These are phyloP conservation scores for Trichoderma sp. DNA, from an alignment of 2,329 filamentous ascomycete genomes.

Conservation along the genomic window DNA sequence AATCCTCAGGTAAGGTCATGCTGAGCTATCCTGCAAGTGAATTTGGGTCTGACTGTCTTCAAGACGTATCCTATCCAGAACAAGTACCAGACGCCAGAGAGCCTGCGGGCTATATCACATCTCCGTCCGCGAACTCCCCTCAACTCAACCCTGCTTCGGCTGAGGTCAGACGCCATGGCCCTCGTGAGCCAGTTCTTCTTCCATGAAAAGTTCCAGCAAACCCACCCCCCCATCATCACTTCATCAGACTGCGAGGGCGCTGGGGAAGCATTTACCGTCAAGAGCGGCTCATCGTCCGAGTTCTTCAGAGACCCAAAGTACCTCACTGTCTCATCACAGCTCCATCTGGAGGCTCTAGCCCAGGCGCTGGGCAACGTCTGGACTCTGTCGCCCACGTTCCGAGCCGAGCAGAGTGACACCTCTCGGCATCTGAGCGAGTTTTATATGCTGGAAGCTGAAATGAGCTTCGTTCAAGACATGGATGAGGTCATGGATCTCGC, in stretches of 20 bases:
- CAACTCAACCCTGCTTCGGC: conserved; percentile 76
- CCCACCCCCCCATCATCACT: conserved; percentile 90
- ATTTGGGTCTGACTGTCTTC: conserved; percentile 31
- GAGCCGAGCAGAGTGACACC: conserved; percentile 91
- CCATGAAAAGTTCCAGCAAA: conserved; percentile 71
- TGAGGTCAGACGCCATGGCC: conserved; percentile 79
- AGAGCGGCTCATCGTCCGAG: conserved; percentile 45
- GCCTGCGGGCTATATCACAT: conserved; percentile 84
- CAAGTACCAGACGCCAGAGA: conserved; percentile 91
- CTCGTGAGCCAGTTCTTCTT: conserved; percentile 76
- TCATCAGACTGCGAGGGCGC: conserved; percentile 97
- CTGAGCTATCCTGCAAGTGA: not conserved
- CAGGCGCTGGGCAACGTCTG: conserved; percentile 89
- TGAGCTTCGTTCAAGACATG: conserved; percentile 74
- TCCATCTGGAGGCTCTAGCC: conserved; percentile 90
- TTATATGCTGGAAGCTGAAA: conserved; percentile 96
- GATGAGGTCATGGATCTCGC: conserved; percentile 74
- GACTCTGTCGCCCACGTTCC: conserved; percentile 90
- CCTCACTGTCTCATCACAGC: conserved; percentile 89
- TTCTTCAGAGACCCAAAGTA: conserved; percentile 93
- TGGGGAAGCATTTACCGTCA: conserved; percentile 84
- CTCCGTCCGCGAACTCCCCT: conserved; percentile 79
- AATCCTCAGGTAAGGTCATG: conserved; percentile 70
- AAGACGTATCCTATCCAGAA: conserved; percentile 93
- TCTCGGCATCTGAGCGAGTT: conserved; percentile 94